A percentile compares a stretch with the other conserved stretches of the same genome.
Evolutionary conservation across 495 filamentous ascomycete species (phyloP).

Genomic region (Penicillium canariense): DNA sequence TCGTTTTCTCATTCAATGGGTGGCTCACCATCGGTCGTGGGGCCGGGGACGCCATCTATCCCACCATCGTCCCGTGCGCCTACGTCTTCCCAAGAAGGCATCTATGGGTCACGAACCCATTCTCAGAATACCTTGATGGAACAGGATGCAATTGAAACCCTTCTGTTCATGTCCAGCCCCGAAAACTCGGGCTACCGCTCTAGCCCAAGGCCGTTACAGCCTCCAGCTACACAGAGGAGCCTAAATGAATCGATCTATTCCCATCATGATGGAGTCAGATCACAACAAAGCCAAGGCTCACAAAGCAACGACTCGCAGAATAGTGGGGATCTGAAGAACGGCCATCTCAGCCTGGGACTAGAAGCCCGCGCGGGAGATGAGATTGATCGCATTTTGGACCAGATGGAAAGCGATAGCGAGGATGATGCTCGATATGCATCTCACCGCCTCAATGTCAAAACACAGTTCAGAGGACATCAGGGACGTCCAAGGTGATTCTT

Average conservation of each 20-base stretch:
- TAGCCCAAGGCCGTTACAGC: slow-evolving; percentile 31
- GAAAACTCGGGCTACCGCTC: slow-evolving; percentile 61
- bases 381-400: slow-evolving; percentile 52
- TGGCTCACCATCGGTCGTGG: slow-evolving; percentile 24
- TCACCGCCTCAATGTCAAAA: slow-evolving; percentile 12
- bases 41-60: slow-evolving; percentile 34
- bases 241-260: slow-evolving; percentile 32
- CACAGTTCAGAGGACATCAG: slow-evolving; percentile 9
- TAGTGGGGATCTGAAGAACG: slow-evolving; percentile 3
- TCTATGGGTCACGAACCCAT: slow-evolving; percentile 48
- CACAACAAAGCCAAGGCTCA: slow-evolving; percentile 19
- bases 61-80: slow-evolving; percentile 30
- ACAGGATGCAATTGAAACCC: slow-evolving; percentile 81
- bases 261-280: slow-evolving; percentile 9
- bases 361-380: slow-evolving; percentile 46
- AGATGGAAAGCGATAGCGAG: slow-evolving; percentile 50
- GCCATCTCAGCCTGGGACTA: slow-evolving; percentile 16
- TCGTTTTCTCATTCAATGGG: slow-evolving; percentile 14
- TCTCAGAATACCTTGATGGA: slow-evolving; percentile 70
- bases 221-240: slow-evolving; percentile 27
- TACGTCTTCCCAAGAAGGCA: slow-evolving; percentile 25
- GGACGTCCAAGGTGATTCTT: slow-evolving; percentile 8
- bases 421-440: slow-evolving; percentile 29
- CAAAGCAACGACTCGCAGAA: slow-evolving; percentile 18
- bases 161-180: slow-evolving; percentile 86